These are phyloP conservation scores for Capsicum chinense DNA, from an alignment of 257 asterid genomes.

Conservation along the genomic window DNA sequence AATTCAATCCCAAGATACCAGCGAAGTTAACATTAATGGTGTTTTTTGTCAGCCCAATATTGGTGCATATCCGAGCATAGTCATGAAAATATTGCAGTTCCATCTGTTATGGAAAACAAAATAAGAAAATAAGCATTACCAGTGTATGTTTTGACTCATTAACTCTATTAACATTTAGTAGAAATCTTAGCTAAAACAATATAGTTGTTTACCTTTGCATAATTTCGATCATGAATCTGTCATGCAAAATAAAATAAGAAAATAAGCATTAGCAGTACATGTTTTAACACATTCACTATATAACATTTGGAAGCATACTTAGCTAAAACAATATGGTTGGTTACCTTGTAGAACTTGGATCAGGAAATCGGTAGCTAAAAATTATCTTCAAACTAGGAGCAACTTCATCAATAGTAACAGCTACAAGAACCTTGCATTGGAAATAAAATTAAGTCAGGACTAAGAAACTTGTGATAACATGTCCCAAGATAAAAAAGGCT, in stretches of 20 bases:
- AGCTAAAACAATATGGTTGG: not conserved
- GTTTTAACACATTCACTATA: not conserved
- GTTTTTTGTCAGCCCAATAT: conserved; percentile 23
- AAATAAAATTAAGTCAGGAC: not conserved
- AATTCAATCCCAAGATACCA: conserved; percentile 23
- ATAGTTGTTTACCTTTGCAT: conserved; percentile 22
- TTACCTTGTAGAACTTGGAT: conserved; percentile 28
- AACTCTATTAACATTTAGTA: not conserved
- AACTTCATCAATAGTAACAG: conserved; percentile 25
- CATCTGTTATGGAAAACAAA: not conserved
- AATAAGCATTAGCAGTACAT: not conserved
- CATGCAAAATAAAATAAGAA: not conserved
- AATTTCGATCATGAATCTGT: conserved; percentile 5
- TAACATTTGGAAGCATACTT: not conserved
- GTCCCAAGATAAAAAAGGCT: not conserved
- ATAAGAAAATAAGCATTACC: not conserved
- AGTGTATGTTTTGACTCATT: not conserved
- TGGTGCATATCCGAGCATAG: conserved; percentile 29
- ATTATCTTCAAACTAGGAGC: conserved; percentile 25
- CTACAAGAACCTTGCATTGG: conserved; percentile 1
- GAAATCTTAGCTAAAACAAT: not conserved
- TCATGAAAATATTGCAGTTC: conserved; percentile 26
- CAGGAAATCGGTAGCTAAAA: conserved; percentile 24
- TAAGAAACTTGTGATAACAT: not conserved
- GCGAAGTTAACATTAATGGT: conserved; percentile 14